Conservation (phyloP, 768 basidiomycete genomes). For the Mrakia frigida region DNA sequence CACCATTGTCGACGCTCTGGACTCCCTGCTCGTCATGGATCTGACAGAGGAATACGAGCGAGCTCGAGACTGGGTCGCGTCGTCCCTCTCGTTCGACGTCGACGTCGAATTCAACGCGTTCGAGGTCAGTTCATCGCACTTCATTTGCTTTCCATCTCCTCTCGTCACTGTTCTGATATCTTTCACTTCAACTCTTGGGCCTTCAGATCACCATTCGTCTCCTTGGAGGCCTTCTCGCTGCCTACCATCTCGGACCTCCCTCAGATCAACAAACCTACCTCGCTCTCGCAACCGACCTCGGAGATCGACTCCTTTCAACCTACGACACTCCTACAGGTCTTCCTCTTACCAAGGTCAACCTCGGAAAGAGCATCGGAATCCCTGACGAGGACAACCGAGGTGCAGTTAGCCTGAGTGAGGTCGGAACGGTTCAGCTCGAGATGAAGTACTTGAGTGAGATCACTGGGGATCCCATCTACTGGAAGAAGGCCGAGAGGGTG, state of each 20-base stretch:
- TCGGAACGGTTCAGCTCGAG: constrained; percentile 68
- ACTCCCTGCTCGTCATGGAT: constrained; percentile 81
- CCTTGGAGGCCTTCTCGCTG: constrained; percentile 81
- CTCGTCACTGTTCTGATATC: not conserved
- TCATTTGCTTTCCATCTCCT: not conserved
- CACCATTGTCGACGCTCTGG: constrained; percentile 79
- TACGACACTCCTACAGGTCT: constrained; percentile 79
- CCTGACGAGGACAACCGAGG: constrained; percentile 58
- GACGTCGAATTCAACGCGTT: constrained; percentile 81
- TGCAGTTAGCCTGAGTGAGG: constrained; percentile 74
- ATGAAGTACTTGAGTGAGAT: constrained; percentile 68
- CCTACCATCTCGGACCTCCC: constrained; percentile 60
- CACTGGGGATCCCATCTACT: constrained; percentile 71
- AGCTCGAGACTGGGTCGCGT: constrained; percentile 70
- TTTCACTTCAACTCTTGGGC: not conserved
- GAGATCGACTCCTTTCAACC: constrained; percentile 71
- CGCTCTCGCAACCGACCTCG: constrained; percentile 72
- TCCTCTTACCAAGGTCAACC: constrained; percentile 73
- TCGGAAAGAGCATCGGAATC: constrained; percentile 58
- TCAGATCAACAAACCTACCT: constrained; percentile 63
- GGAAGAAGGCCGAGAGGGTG: constrained; percentile 73
- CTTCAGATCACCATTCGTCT: constrained; percentile 77
- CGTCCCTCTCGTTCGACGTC: constrained; percentile 65
- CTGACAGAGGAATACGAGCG: constrained; percentile 70
- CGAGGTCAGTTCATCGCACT: constrained; percentile 64